Conservation (phyloP, 768 basidiomycete genomes). For the Infundibulicybe gibba region DNA sequence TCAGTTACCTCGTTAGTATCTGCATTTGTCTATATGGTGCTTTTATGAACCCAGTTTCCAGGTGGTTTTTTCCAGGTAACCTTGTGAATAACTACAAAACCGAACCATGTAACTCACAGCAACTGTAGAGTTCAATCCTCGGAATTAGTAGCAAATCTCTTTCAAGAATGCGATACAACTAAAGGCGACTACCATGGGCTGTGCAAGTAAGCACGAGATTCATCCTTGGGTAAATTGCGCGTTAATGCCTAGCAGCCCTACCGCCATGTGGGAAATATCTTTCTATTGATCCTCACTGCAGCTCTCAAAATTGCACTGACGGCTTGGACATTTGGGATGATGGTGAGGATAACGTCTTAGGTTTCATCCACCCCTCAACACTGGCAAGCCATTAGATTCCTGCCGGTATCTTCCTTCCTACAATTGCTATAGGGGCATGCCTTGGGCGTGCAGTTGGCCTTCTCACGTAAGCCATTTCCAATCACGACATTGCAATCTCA, state of each 20-base stretch:
- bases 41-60: constrained; percentile 15
- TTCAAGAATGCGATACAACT: constrained; percentile 74
- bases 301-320: constrained; percentile 58
- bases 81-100: background rate
- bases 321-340: constrained; percentile 79
- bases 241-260: constrained; percentile 38
- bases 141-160: constrained; percentile 79
- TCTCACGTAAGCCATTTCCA: constrained; percentile 44
- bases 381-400: constrained; percentile 43
- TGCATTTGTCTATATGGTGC: background rate
- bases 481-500: background rate
- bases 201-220: constrained; percentile 61
- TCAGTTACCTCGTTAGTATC: constrained; percentile 58
- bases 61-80: constrained; percentile 65
- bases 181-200: constrained; percentile 71
- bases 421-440: constrained; percentile 72
- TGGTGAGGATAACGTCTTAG: constrained; percentile 35
- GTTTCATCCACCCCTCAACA: too few relatives aligned
- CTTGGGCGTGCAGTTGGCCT: constrained; percentile 70
- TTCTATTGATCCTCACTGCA: constrained; percentile 61
- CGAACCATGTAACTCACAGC: constrained; percentile 2
- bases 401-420: constrained; percentile 74
- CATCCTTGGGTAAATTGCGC: background rate
- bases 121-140: constrained; percentile 61
- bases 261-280: constrained; percentile 67